Base-by-base conservation (phyloP, 2,329 filamentous ascomycete species). In the Colletotrichum orchidophilum region DNA sequence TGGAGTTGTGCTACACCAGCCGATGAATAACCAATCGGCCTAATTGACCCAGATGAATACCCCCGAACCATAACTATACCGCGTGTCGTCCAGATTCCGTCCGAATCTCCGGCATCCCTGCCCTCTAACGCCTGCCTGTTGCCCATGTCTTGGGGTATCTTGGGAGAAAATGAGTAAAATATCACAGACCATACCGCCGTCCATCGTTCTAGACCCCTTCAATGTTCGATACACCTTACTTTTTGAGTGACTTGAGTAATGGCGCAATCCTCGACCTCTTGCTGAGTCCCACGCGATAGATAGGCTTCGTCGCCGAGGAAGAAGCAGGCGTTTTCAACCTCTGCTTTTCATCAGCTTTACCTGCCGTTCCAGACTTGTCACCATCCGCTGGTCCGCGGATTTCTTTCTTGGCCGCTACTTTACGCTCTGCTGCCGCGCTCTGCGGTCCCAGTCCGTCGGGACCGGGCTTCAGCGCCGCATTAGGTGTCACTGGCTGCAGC, bases 231-330 rank as follows among this genome's bases (percentile, higher is more conserved):
- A 18, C 27, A 26, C 1, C 5, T 71, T 58, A 72, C 75, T 87
- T 87, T 66, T 81, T 83, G 63, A 88, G 73, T 26, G 81, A 81
- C 77, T 88, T 88, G 29, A 88, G 78, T 63, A 88, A 76, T 31
- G 87, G 86, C 42, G 86, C 85, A 71, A 88, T 87, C 68, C 84
- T 81, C 21, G 82, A 82, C 75, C 78, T 81, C 76, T 83, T 87
- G 79, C 86, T 88, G 73, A 88, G 77, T 3, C 87, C 87, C 64
- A 88, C 86, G 18, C 87, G 81, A 72, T 85, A 87, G 18, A 82
- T 73, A 18, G 85, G 84, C 71, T 84, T 86, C 15, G 75, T 73
- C 6, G 67, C 73, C 63, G 75, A 75, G 15, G 70, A 66, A 52
- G 72, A 62, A 62, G 63, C 54, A 18, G 54, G 52, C 39, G 69